Evolutionary conservation across 2,329 filamentous ascomycete species (phyloP), one percentile per base, ranked within the genome.

Genomic region (Cladosporium sp.): DNA sequence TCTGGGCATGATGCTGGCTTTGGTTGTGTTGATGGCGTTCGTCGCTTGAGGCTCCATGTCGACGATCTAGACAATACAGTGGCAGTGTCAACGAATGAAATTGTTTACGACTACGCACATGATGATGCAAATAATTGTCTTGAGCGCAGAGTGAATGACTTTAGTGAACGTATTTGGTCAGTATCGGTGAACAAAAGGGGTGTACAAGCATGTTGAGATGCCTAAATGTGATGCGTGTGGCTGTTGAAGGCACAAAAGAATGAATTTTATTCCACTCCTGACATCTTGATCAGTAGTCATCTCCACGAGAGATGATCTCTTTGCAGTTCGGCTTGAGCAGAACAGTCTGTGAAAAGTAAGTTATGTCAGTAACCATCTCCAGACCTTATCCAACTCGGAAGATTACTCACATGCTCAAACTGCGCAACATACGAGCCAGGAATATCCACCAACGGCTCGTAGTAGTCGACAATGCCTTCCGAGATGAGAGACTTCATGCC

Each of bases 391-490:
- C 5, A 2, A 19, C 12, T 18, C 2, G n/a, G 13, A 36, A 4
- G 1, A 9, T n/a, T 4, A 81, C 87, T 80, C 73, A 95, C 90
- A 74, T 96, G 91, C 76, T 96, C 91, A 67, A 84, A 95, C 68
- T 96, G 91, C 57, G 91, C 92, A 20, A 90, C 95, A 70, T 95
- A 96, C 20, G 88, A 95, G 53, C 92, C 92, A 79, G 95, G 95
- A 72, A 91, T 84, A 73, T 96, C 91, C 60, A 87, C 85, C 61
- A 96, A 76, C 24, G 91, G 91, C 34, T 90, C 89, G 67, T 96
- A 96, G 38, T 88, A 83, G 71, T 96, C 88, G 38, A 96, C 88
- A 60, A 96, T 87, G 52, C 89, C 90, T 52, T 78, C 83, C 37
- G 82, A 78, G 41, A 96, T 89, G 37, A 96, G 78, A 64, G 85